Conservation (phyloP, 768 basidiomycete genomes). For the Tricholoma bakamatsutake region DNA sequence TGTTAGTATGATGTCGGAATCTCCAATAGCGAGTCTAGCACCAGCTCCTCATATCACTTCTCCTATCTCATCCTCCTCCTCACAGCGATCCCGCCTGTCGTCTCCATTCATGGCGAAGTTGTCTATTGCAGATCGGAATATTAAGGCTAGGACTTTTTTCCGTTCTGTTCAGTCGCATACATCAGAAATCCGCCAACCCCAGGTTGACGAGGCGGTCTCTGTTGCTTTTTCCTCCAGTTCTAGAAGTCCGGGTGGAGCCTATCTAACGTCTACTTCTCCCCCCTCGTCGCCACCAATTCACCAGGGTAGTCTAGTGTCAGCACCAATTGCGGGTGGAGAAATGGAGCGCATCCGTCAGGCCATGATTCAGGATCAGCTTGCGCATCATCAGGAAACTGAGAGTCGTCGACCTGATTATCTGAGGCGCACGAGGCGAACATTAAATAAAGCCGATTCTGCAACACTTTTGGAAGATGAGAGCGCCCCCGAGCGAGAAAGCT, state of each 20-base stretch:
- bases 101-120: conserved; percentile 43
- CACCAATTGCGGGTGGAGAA: conserved; percentile 42
- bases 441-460: conserved; percentile 35
- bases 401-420: conserved; percentile 68
- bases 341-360: conserved; percentile 54
- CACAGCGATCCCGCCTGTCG: conserved; percentile 30
- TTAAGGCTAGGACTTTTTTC: conserved; percentile 11
- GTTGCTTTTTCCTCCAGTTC: conserved; percentile 3
- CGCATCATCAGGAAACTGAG: conserved; percentile 50
- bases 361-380: conserved; percentile 42
- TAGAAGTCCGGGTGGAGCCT: conserved; percentile 1
- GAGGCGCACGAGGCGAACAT: conserved; percentile 48
- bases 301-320: conserved; percentile 18
- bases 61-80: conserved; percentile 22
- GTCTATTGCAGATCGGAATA: conserved; percentile 20
- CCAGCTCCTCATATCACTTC: conserved; percentile 25
- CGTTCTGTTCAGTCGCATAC: conserved; percentile 11
- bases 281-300: conserved; percentile 17
- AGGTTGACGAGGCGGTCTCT: conserved; percentile 23
- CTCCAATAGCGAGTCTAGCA: conserved; percentile 12
- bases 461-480: conserved; percentile 29
- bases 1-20: conserved; percentile 16
- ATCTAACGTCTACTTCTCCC: conserved; percentile 6
- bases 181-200: conserved; percentile 12
- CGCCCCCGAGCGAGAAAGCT: conserved; percentile 23